Conservation (phyloP, 768 basidiomycete species). For the Mycena vulgaris region DNA sequence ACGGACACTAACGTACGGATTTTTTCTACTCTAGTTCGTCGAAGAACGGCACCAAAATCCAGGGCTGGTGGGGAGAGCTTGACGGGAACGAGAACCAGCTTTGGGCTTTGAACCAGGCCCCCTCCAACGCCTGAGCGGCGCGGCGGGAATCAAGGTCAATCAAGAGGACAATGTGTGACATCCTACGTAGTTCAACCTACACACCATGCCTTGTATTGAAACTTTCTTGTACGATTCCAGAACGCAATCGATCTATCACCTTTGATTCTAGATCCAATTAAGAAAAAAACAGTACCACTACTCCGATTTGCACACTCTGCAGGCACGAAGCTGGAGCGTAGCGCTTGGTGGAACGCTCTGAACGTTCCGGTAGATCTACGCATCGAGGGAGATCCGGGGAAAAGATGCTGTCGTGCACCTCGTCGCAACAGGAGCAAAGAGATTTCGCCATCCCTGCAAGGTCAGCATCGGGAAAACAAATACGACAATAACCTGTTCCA, state of each 20-base stretch:
- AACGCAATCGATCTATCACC: conserved; percentile 11
- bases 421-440: too few relatives aligned
- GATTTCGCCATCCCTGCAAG: too few relatives aligned
- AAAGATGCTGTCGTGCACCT: background rate
- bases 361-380: conserved; percentile 9
- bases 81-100: conserved; percentile 33
- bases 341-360: background rate
- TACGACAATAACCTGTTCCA: too few relatives aligned
- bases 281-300: conserved; percentile 14
- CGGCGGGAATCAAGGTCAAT: conserved; percentile 15
- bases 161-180: background rate
- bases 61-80: conserved; percentile 26
- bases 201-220: conserved; percentile 8
- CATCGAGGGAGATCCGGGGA: background rate
- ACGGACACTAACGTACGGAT: conserved; percentile 13
- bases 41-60: conserved; percentile 21
- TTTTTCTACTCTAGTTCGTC: conserved; percentile 20
- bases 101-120: conserved; percentile 21
- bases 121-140: background rate
- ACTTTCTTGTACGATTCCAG: conserved; percentile 17
- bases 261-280: conserved; percentile 9
- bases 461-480: too few relatives aligned
- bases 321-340: background rate
- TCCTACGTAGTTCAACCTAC: conserved; percentile 16
- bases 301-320: conserved; percentile 4